Conservation (phyloP, 1,284 basidiomycete genomes). For the Ceratobasidium sp. region DNA sequence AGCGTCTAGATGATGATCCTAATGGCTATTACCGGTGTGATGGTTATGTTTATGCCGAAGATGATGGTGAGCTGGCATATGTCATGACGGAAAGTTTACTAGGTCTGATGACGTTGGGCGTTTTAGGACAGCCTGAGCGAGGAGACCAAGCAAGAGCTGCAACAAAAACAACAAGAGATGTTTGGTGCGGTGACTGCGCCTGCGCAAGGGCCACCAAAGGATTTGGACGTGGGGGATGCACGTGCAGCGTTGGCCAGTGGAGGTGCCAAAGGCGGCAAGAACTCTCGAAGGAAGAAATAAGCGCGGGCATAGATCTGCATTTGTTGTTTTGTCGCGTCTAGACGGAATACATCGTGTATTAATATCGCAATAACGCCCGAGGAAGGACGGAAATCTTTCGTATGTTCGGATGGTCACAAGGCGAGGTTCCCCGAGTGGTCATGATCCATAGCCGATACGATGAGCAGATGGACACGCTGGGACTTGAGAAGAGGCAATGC, state of each 20-base stretch:
- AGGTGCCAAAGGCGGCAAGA: constrained; percentile 24
- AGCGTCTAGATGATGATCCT: constrained; percentile 36
- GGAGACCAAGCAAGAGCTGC: constrained; percentile 28
- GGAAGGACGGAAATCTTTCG: no score
- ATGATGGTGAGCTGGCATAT: constrained; percentile 31
- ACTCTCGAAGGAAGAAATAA: constrained; percentile 21
- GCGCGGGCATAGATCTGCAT: background rate
- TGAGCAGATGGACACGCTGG: background rate
- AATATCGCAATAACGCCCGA: background rate
- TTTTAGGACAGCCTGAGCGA: constrained; percentile 34
- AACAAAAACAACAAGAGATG: constrained; percentile 34
- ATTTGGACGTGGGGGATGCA: constrained; percentile 20
- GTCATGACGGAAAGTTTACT: background rate
- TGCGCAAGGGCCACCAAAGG: constrained; percentile 13
- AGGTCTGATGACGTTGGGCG: background rate
- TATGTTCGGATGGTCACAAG: no score
- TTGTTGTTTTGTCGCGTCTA: background rate
- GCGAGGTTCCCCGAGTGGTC: background rate
- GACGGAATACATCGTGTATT: background rate
- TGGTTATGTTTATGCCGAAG: constrained; percentile 38
- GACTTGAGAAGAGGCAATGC: background rate
- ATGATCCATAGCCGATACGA: background rate
- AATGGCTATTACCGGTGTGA: constrained; percentile 30
- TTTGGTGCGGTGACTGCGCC: constrained; percentile 9
- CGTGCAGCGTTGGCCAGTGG: constrained; percentile 9